Percentiles rank a stretch among this genome's conserved stretches.
phyloP scores from a whole-genome alignment of 805 yeast genomes.

The Sugiyamaella boreocaroliniensis region DNA sequence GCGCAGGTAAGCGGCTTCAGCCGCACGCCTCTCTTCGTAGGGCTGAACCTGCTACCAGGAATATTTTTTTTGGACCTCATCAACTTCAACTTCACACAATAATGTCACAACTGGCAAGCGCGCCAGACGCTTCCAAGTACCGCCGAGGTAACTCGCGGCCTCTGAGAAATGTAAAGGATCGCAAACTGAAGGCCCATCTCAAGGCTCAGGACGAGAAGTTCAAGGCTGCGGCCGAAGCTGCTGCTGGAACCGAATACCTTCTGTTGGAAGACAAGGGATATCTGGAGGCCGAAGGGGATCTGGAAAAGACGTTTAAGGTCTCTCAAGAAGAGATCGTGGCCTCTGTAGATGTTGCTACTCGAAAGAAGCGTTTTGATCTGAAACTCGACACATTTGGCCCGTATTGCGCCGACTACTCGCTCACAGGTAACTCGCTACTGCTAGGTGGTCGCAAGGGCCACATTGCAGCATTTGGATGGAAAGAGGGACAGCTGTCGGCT shows the following conservation, averaged over 20 bases:
- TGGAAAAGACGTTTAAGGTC: constrained; percentile 87
- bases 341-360: constrained; percentile 71
- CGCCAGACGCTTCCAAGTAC: constrained; percentile 19
- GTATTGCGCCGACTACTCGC: constrained; percentile 68
- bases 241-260: constrained; percentile 79
- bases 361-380: constrained; percentile 65
- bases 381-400: constrained; percentile 79
- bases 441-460: constrained; percentile 92
- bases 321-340: constrained; percentile 70
- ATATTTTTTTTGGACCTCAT: too few species aligned
- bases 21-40: too few species aligned
- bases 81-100: too few species aligned
- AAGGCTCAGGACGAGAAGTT: constrained; percentile 64
- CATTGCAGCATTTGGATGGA: constrained; percentile 94
- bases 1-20: too few species aligned
- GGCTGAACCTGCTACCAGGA: too few species aligned
- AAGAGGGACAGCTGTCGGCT: constrained; percentile 70
- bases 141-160: constrained; percentile 13
- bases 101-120: constrained; percentile 1
- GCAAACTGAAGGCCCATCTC: constrained; percentile 56
- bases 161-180: constrained; percentile 39
- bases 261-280: constrained; percentile 80
- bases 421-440: constrained; percentile 80
- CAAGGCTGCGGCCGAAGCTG: constrained; percentile 71
- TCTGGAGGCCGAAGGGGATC: constrained; percentile 82